Conservation (phyloP, 2,329 filamentous ascomycete genomes). For the Colletotrichum godetiae region DNA sequence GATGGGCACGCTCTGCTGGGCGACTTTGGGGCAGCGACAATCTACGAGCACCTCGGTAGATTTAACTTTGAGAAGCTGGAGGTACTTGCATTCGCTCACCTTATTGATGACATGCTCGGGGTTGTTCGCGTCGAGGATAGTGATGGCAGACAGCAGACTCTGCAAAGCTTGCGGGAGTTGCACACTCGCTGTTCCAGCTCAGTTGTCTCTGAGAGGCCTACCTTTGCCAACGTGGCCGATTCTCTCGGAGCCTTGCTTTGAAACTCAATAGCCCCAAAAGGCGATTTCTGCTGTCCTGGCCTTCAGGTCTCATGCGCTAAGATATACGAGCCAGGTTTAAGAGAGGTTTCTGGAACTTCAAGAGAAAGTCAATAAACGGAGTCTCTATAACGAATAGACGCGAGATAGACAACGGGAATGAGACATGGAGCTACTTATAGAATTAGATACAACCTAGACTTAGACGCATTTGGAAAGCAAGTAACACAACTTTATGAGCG, state of each 20-base stretch:
- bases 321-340: neutral
- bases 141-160: constrained; percentile 1
- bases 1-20: constrained; percentile 57
- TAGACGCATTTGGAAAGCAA: neutral
- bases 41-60: constrained; percentile 47
- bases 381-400: neutral
- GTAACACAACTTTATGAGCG: neutral
- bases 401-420: neutral
- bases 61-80: constrained; percentile 54
- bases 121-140: constrained; percentile 41
- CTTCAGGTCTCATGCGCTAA: neutral
- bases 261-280: neutral
- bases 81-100: constrained; percentile 58
- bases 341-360: neutral
- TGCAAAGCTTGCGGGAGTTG: constrained; percentile 41
- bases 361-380: neutral
- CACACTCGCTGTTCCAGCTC: constrained; percentile 42
- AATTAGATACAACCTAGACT: neutral
- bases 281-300: neutral
- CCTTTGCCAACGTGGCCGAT: constrained; percentile 45
- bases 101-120: constrained; percentile 57
- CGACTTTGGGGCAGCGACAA: constrained; percentile 60
- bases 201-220: constrained; percentile 43
- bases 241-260: neutral
- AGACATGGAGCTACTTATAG: neutral